Base-by-base conservation (phyloP, 305 asterid species). In the Solanum hybrid region DNA sequence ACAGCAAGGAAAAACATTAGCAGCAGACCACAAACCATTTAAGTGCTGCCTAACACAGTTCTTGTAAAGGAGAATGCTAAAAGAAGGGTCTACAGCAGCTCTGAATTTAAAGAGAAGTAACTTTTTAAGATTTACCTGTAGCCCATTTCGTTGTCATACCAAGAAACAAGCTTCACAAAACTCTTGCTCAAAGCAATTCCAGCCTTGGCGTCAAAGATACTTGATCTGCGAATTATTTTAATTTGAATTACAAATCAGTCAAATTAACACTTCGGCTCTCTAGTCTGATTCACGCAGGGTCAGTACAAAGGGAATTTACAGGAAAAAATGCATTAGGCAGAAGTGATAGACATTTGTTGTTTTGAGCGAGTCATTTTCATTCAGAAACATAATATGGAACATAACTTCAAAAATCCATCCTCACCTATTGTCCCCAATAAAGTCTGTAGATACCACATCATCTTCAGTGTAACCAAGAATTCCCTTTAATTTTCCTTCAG, bases 91-190 rank as follows among this genome's bases (percentile, higher is more conserved):
- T n/a, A 79, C 83, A 34, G n/a, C 82, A 33, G 45, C 81, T 76
- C 92, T 79, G 89, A 38, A 20, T 31, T 45, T 45, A 45, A 83
- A 83, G 29, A 70, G 17, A 24, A 7, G 26, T 14, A 39, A 41
- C 27, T 8, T 82, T 26, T 41, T 20, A 79, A 82, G 68, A 11
- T 37, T 72, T 92, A 96, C 98, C 97, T 95, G 96, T 96, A 95
- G 89, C 98, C 98, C 98, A 98, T 95, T 92, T 96, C 98, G 26
- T 96, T 95, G 93, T 96, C 98, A 61, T 96, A 95, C 98, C 98
- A 95, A 88, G 98, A 95, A 68, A 96, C 96, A 75, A 96, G 92
- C 92, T 95, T 96, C 87, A 96, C 96, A 90, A 95, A 96, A 93
- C 93, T 95, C 32, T 93, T 95, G 39, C 91, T 95, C 85, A 96